Evolutionary conservation across 208 protist genomes (phyloP).

Genomic region (Leishmania major): DNA sequence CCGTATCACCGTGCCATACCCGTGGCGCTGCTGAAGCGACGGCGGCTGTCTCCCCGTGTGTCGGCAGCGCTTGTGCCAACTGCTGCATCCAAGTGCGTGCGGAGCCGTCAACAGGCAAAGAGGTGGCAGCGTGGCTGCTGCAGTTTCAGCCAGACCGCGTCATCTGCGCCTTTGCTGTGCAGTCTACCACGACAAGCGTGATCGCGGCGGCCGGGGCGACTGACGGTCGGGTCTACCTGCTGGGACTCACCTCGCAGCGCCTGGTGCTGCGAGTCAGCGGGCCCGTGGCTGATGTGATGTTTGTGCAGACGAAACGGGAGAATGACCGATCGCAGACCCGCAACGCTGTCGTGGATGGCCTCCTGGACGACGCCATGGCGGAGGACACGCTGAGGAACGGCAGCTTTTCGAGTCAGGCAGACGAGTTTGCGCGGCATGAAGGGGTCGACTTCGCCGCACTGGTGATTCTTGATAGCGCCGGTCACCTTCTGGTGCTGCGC

Average conservation of each 20-base stretch:
- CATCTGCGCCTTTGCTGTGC: conserved; percentile 62
- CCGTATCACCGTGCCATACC: background rate
- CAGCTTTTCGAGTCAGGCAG: conserved; percentile 10
- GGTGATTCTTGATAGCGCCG: conserved; percentile 70
- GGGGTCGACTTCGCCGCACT: conserved; percentile 34
- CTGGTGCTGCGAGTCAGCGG: conserved; percentile 56
- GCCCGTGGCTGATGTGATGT: conserved; percentile 70
- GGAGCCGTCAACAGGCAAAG: background rate
- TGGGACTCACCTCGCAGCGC: conserved; percentile 28
- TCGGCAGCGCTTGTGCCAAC: background rate
- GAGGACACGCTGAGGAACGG: conserved; percentile 16
- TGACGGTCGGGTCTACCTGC: conserved; percentile 59
- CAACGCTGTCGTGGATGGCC: conserved; percentile 34
- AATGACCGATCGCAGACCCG: conserved; percentile 16
- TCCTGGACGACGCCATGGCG: conserved; percentile 30
- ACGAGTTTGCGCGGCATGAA: conserved; percentile 13
- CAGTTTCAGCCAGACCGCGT: conserved; percentile 35
- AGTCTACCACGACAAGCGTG: conserved; percentile 28
- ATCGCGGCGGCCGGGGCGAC: conserved; percentile 62
- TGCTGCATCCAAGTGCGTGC: conserved; percentile 2
- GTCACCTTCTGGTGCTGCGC: conserved; percentile 60
- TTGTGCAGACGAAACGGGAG: conserved; percentile 43
- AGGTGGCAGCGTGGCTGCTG: conserved; percentile 50
- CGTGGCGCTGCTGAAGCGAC: background rate
- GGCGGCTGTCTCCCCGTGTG: background rate